These are phyloP conservation scores for Didymella sp. DNA, from an alignment of 2,329 filamentous ascomycete species.

Conservation along the genomic window DNA sequence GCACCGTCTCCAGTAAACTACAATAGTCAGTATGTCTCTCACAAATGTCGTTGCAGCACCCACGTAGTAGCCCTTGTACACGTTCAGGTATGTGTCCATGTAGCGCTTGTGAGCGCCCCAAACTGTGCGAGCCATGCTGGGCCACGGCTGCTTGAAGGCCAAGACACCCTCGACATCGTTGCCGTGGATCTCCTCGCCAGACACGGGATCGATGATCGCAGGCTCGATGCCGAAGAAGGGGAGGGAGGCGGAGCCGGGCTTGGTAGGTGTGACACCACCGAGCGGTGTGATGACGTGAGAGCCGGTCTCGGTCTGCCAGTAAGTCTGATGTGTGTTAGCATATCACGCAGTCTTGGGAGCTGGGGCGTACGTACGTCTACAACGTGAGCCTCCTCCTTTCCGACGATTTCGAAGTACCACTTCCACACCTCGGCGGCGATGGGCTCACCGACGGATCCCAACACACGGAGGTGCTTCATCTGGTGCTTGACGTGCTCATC, in stretches of 20 bases:
- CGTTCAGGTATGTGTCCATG: slow-evolving; percentile 97
- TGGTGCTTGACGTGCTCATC: slow-evolving; percentile 88
- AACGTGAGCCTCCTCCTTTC: slow-evolving; percentile 90
- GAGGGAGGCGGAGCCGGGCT: slow-evolving; percentile 92
- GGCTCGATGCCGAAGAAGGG: slow-evolving; percentile 99
- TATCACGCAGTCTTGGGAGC: not conserved
- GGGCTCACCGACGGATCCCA: slow-evolving; percentile 95
- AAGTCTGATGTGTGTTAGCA: slow-evolving; percentile 69
- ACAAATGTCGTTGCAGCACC: slow-evolving; percentile 50
- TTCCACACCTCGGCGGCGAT: slow-evolving; percentile 99
- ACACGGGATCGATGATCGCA: slow-evolving; percentile 95
- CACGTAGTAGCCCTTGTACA: slow-evolving; percentile 98
- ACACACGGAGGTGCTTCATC: slow-evolving; percentile 87
- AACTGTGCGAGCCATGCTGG: slow-evolving; percentile 96
- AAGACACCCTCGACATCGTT: slow-evolving; percentile 98
- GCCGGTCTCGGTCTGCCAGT: slow-evolving; percentile 99
- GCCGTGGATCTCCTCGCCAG: slow-evolving; percentile 88
- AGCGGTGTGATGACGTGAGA: slow-evolving; percentile 95
- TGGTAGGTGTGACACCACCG: slow-evolving; percentile 91
- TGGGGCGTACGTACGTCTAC: slow-evolving; percentile 77
- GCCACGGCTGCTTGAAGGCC: slow-evolving; percentile 97
- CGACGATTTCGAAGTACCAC: slow-evolving; percentile 97
- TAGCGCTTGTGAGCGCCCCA: slow-evolving; percentile 98
- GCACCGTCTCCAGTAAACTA: slow-evolving; percentile 93
- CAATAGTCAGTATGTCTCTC: slow-evolving; percentile 24